These are phyloP conservation scores for Aspergillus candidus DNA, from an alignment of 2,329 filamentous ascomycete genomes.

Conservation along the genomic window DNA sequence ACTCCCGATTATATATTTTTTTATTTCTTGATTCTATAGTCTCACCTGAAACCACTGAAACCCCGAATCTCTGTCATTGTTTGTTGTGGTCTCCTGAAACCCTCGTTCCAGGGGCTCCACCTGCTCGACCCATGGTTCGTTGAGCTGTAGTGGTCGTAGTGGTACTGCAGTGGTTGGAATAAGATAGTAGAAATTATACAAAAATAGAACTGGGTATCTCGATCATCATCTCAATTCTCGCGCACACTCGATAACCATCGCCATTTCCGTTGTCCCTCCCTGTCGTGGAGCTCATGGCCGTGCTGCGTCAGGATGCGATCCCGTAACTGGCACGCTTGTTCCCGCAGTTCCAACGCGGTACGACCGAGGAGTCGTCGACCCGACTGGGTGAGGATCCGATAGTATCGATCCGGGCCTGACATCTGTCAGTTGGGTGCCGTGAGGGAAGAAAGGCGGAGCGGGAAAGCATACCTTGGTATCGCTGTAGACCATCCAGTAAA, in stretches of 20 bases:
- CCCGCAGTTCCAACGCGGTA: constrained; percentile 14
- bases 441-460: background rate
- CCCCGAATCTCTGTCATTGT: too few species aligned
- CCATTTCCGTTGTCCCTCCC: constrained; percentile 14
- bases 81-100: too few species aligned
- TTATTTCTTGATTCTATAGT: too few species aligned
- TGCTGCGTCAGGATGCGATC: constrained; percentile 5
- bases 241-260: constrained; percentile 19
- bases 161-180: too few species aligned
- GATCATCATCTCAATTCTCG: background rate
- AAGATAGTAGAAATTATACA: too few species aligned
- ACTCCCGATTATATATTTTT: too few species aligned
- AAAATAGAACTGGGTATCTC: too few species aligned
- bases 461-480: constrained; percentile 13
- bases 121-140: too few species aligned
- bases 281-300: constrained; percentile 8
- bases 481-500: constrained; percentile 22
- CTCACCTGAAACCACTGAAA: too few species aligned
- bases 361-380: constrained; percentile 9
- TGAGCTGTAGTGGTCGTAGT: too few species aligned
- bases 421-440: background rate
- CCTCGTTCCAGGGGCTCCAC: too few species aligned
- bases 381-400: constrained; percentile 18
- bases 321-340: constrained; percentile 13
- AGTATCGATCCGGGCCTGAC: constrained; percentile 19